Evolutionary conservation across 2,329 filamentous ascomycete genomes (phyloP).

Genomic region (Alternaria infectoria): DNA sequence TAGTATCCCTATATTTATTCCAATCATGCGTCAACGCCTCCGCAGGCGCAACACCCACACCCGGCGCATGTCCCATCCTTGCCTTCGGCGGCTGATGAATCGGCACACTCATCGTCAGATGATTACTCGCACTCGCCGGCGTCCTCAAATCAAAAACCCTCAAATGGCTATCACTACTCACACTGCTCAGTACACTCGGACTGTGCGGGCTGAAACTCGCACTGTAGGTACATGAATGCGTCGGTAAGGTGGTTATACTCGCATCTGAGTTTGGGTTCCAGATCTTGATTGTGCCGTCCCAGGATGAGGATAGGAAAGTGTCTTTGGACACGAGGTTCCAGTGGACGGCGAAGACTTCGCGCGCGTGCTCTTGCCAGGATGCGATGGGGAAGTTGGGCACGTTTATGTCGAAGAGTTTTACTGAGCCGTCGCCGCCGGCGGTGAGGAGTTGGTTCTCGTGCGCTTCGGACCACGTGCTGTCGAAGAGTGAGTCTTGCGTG

Average conservation of each 20-base stretch:
- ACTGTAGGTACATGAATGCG: conserved; percentile 93
- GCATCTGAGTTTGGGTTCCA: conserved; percentile 82
- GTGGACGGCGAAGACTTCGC: conserved; percentile 89
- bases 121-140: conserved; percentile 84
- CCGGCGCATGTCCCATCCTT: conserved; percentile 51
- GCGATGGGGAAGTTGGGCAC: conserved; percentile 85
- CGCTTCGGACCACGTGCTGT: conserved; percentile 92
- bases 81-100: conserved; percentile 73
- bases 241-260: conserved; percentile 84
- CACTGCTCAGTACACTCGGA: conserved; percentile 82
- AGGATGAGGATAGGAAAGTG: conserved; percentile 87
- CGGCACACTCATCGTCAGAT: conserved; percentile 81
- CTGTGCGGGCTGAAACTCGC: conserved; percentile 90
- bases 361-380: conserved; percentile 90
- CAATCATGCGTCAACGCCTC: conserved; percentile 96
- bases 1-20: conserved; percentile 92
- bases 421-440: conserved; percentile 88
- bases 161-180: conserved; percentile 86
- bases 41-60: conserved; percentile 63
- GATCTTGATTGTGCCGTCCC: conserved; percentile 96
- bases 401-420: conserved; percentile 90
- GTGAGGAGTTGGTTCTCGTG: conserved; percentile 94
- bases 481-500: conserved; percentile 96
- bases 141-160: conserved; percentile 91
- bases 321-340: conserved; percentile 95